Conservation (phyloP, 139 green algal genomes). For the Mychonastes homosphaera region DNA sequence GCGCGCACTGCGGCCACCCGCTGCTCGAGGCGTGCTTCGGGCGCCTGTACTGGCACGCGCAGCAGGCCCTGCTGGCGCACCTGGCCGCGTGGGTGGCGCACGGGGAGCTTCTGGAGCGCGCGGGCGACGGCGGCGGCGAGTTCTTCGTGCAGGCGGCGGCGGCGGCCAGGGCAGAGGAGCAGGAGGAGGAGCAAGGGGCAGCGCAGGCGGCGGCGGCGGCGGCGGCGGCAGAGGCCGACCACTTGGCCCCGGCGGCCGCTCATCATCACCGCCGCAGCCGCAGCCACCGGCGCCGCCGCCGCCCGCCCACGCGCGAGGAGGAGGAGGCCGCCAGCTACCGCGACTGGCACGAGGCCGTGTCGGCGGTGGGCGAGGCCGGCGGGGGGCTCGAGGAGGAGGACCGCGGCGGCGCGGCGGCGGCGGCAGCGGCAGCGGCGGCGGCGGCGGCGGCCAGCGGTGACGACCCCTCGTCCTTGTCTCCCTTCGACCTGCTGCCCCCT, state of each 20-base stretch:
- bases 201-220: conserved; percentile 1
- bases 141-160: conserved; percentile 67
- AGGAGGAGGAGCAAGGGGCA: neutral
- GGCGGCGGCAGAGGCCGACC: neutral
- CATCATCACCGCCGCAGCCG: neutral
- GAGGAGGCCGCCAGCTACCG: conserved; percentile 21
- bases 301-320: neutral
- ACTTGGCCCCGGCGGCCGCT: neutral
- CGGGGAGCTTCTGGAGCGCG: neutral
- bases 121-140: conserved; percentile 47
- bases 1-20: conserved; percentile 46
- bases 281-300: conserved; percentile 1
- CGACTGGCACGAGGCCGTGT: conserved; percentile 54
- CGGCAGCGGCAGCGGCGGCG: neutral
- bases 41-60: conserved; percentile 78
- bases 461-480: no score
- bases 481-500: conserved; percentile 42
- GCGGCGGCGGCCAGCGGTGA: no score
- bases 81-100: conserved; percentile 57
- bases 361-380: conserved; percentile 15
- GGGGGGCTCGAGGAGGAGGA: neutral
- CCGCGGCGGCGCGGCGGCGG: neutral
- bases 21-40: conserved; percentile 51
- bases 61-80: conserved; percentile 75
- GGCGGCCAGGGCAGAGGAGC: neutral